A percentile compares a stretch with the other conserved stretches of the same genome.
Conservation (phyloP, 768 basidiomycete genomes). For the Favolaschia claudopus region DNA sequence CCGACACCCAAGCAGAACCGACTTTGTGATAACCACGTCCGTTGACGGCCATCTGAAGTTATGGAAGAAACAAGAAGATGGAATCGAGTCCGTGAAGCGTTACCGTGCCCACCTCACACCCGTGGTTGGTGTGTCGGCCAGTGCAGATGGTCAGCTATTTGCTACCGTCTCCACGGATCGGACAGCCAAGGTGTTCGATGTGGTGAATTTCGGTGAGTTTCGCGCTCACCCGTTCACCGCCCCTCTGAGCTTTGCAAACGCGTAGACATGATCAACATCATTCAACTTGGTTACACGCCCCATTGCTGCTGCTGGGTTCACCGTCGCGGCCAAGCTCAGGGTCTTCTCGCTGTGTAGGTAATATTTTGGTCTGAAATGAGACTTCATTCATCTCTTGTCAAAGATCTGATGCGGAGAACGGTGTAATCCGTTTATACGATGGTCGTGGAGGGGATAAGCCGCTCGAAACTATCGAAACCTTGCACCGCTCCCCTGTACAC, state of each 20-base stretch:
- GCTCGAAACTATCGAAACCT: constrained; percentile 73
- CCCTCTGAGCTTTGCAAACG: background rate
- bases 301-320: constrained; percentile 97
- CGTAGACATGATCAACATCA: constrained; percentile 99
- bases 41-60: constrained; percentile 94
- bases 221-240: background rate
- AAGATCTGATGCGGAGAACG: constrained; percentile 81
- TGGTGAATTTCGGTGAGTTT: constrained; percentile 91
- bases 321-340: constrained; percentile 83
- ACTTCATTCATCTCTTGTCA: constrained; percentile 26
- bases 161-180: constrained; percentile 93
- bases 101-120: constrained; percentile 91
- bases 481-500: constrained; percentile 92
- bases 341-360: constrained; percentile 87
- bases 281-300: constrained; percentile 87
- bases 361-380: background rate
- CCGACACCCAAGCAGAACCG: constrained; percentile 73
- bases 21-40: constrained; percentile 94
- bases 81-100: constrained; percentile 98
- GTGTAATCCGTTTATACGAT: constrained; percentile 89
- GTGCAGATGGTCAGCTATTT: constrained; percentile 90
- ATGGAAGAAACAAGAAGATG: constrained; percentile 98
- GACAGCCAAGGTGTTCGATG: constrained; percentile 94
- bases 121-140: constrained; percentile 81
- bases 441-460: constrained; percentile 86